Conservation (phyloP, 2,329 filamentous ascomycete genomes). For the Lasiodiplodia sp. region DNA sequence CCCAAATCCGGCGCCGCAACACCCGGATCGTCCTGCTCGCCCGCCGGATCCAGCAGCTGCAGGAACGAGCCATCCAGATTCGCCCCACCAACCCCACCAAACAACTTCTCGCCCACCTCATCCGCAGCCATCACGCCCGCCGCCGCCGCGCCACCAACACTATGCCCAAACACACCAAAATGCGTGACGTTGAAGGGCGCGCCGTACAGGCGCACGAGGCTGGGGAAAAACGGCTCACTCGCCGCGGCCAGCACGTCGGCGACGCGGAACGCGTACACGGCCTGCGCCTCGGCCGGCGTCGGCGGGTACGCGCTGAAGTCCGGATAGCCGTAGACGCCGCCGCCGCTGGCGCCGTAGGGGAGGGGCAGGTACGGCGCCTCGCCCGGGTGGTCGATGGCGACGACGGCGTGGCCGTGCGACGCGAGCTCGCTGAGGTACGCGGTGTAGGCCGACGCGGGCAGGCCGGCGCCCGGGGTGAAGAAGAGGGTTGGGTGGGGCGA, state of each 20-base stretch:
- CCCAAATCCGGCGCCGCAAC: slow-evolving; percentile 30
- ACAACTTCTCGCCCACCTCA: slow-evolving; percentile 24
- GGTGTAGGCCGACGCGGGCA: slow-evolving; percentile 26
- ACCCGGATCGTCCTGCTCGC: background rate
- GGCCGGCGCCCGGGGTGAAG: slow-evolving; percentile 18
- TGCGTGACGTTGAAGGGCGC: slow-evolving; percentile 26
- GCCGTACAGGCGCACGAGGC: background rate
- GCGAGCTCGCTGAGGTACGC: slow-evolving; percentile 16
- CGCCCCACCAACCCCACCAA: slow-evolving; percentile 31
- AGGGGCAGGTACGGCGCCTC: slow-evolving; percentile 16
- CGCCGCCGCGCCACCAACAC: slow-evolving; percentile 13
- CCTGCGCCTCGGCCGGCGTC: background rate
- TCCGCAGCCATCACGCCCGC: slow-evolving; percentile 30
- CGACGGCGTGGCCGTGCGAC: slow-evolving; percentile 11
- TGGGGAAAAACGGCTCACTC: background rate
- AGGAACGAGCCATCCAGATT: slow-evolving; percentile 36
- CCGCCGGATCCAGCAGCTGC: slow-evolving; percentile 32
- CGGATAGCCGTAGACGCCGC: slow-evolving; percentile 6
- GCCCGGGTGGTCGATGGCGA: slow-evolving; percentile 26
- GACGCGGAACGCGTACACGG: background rate
- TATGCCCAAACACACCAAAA: slow-evolving; percentile 13
- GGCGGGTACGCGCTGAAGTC: background rate
- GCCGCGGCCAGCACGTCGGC: slow-evolving; percentile 1
- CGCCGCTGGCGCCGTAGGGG: background rate
- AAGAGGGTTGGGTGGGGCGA: slow-evolving; percentile 17